phyloP scores from a whole-genome alignment of 257 asterid species.

The Verbascum thapsus region DNA sequence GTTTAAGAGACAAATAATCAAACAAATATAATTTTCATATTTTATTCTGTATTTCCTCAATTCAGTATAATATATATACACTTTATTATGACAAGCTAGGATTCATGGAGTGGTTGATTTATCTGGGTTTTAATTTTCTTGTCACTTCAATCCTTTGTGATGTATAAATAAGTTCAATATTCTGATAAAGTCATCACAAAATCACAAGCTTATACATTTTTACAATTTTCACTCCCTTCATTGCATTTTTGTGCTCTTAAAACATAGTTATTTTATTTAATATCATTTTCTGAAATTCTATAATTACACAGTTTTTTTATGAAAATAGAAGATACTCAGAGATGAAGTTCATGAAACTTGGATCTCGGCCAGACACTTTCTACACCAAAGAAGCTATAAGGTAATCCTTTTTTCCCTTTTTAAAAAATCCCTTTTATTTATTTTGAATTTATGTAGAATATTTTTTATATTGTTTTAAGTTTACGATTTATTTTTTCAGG shows the following conservation, averaged over 20 bases:
- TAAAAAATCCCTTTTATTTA: conserved; percentile 13
- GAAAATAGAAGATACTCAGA: conserved; percentile 30
- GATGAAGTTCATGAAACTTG: conserved; percentile 96
- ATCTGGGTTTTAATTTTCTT: not conserved
- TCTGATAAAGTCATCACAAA: conserved; percentile 12
- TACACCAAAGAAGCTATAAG: conserved; percentile 72
- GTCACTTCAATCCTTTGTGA: conserved; percentile 12
- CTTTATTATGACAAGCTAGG: too few species aligned
- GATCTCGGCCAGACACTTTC: conserved; percentile 81
- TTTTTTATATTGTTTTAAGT: conserved; percentile 24
- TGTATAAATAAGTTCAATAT: too few species aligned
- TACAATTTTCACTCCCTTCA: too few species aligned
- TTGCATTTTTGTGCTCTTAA: not conserved
- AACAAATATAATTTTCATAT: too few species aligned
- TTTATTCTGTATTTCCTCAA: conserved; percentile 28
- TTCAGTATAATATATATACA: too few species aligned
- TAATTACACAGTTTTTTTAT: conserved; percentile 18
- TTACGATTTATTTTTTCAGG: too few species aligned
- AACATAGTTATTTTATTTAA: not conserved
- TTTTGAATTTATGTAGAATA: not conserved
- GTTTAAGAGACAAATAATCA: too few species aligned
- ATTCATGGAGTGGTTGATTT: too few species aligned
- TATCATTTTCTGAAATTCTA: conserved; percentile 29
- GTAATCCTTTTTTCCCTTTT: conserved; percentile 32
- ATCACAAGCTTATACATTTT: conserved; percentile 22